phyloP scores from a whole-genome alignment of 2,329 filamentous ascomycete genomes.

The Decorospora gaudefroyi region DNA sequence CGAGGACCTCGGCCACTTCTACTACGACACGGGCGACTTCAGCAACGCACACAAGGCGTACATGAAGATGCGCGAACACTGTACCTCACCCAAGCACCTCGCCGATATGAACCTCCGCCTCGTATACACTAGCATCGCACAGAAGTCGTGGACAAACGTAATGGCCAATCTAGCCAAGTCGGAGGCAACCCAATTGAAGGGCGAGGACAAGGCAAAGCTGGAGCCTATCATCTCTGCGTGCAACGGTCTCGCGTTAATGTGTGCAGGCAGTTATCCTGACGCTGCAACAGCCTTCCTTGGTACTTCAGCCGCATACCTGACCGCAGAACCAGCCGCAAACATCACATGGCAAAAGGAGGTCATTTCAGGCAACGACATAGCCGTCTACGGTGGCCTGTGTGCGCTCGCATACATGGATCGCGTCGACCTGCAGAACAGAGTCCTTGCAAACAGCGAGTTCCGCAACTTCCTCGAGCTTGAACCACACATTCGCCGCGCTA shows the following conservation, averaged over 20 bases:
- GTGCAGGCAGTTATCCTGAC: constrained; percentile 61
- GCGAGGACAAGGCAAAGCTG: constrained; percentile 62
- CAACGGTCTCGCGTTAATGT: constrained; percentile 65
- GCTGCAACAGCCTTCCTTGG: constrained; percentile 74
- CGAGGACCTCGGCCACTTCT: constrained; percentile 85
- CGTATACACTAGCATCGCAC: constrained; percentile 74
- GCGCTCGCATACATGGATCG: constrained; percentile 89
- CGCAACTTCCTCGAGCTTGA: constrained; percentile 88
- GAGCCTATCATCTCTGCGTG: constrained; percentile 68
- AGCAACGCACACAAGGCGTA: constrained; percentile 75
- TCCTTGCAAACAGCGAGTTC: constrained; percentile 85
- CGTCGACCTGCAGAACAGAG: constrained; percentile 69
- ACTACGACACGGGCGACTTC: constrained; percentile 77
- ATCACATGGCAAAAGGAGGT: constrained; percentile 69
- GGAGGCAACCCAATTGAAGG: constrained; percentile 57
- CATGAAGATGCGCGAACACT: constrained; percentile 85
- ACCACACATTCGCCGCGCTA: constrained; percentile 89
- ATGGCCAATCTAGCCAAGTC: constrained; percentile 63
- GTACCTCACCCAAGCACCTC: constrained; percentile 81
- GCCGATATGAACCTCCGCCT: constrained; percentile 80
- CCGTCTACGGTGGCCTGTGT: constrained; percentile 87
- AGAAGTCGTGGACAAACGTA: constrained; percentile 75
- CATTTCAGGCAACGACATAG: constrained; percentile 82
- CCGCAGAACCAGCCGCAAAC: constrained; percentile 50
- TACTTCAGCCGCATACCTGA: constrained; percentile 58